phyloP scores from a whole-genome alignment of 2,329 filamentous ascomycete genomes.

The Aspergillus vadensis region DNA sequence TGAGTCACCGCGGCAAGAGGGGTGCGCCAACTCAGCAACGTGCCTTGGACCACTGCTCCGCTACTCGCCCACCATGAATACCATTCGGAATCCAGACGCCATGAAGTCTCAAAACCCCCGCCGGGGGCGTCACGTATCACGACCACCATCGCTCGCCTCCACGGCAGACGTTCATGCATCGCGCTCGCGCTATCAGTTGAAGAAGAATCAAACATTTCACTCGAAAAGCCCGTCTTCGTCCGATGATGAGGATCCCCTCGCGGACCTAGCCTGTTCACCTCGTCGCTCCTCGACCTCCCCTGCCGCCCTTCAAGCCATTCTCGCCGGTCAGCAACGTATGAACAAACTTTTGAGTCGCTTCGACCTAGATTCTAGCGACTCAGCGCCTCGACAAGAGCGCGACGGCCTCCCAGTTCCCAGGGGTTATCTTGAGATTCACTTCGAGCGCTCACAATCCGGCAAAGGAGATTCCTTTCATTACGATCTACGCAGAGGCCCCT shows the following conservation, averaged over 20 bases:
- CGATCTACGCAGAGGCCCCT: slow-evolving; percentile 28
- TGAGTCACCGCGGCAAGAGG: background rate
- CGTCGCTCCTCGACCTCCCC: slow-evolving; percentile 65
- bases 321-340: slow-evolving; percentile 68
- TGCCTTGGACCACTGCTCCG: background rate
- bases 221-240: slow-evolving; percentile 41
- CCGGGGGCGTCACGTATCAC: slow-evolving; percentile 38
- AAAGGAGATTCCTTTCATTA: slow-evolving; percentile 35
- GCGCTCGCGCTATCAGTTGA: slow-evolving; percentile 54
- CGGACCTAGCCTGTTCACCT: slow-evolving; percentile 54
- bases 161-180: slow-evolving; percentile 22
- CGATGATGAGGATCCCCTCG: slow-evolving; percentile 43
- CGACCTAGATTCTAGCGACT: slow-evolving; percentile 58
- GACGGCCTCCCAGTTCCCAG: slow-evolving; percentile 62
- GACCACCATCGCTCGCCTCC: slow-evolving; percentile 31
- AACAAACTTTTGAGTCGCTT: slow-evolving; percentile 67
- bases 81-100: slow-evolving; percentile 12
- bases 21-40: background rate
- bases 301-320: slow-evolving; percentile 64
- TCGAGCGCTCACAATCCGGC: slow-evolving; percentile 46
- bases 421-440: slow-evolving; percentile 59
- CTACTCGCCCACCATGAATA: slow-evolving; percentile 12
- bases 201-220: slow-evolving; percentile 69
- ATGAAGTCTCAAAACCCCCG: slow-evolving; percentile 19
- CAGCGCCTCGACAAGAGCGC: slow-evolving; percentile 49